phyloP scores from a whole-genome alignment of 208 protist genomes.

The Jaenimonas drosophilae region DNA sequence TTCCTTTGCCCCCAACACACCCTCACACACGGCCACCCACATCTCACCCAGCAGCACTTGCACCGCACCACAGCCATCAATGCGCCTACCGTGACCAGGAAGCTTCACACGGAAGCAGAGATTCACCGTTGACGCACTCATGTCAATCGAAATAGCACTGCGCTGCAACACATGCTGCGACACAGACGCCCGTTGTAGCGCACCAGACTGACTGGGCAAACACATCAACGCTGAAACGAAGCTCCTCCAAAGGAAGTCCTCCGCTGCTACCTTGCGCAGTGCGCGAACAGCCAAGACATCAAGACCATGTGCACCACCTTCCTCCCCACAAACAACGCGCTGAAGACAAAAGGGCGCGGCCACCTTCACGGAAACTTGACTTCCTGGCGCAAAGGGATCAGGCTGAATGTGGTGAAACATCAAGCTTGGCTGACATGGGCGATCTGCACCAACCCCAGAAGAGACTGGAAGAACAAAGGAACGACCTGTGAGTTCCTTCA shows the following conservation, averaged over 20 bases:
- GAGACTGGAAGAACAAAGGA: slow-evolving; percentile 20
- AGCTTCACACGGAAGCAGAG: slow-evolving; percentile 83
- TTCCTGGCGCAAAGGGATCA: slow-evolving; percentile 73
- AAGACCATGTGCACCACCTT: neutral
- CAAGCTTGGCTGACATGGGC: neutral
- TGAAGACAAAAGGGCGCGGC: slow-evolving; percentile 20
- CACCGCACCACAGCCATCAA: slow-evolving; percentile 45
- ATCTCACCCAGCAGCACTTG: slow-evolving; percentile 30
- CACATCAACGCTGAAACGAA: no score
- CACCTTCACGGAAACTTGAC: slow-evolving; percentile 31
- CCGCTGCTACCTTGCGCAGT: neutral
- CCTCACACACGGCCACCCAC: neutral
- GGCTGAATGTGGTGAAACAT: slow-evolving; percentile 38
- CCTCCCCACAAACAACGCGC: slow-evolving; percentile 4
- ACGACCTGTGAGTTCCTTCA: slow-evolving; percentile 36
- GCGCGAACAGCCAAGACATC: neutral
- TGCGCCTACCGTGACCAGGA: slow-evolving; percentile 69
- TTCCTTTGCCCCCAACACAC: no score
- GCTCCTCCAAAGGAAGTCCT: slow-evolving; percentile 4
- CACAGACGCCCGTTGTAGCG: slow-evolving; percentile 62
- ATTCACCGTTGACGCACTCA: slow-evolving; percentile 14
- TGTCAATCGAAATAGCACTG: slow-evolving; percentile 50
- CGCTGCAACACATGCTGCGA: slow-evolving; percentile 85
- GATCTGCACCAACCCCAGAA: no score
- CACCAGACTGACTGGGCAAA: slow-evolving; percentile 6